These are phyloP conservation scores for Ophiognomonia clavigignenti-juglandacearum DNA, from an alignment of 2,329 filamentous ascomycete genomes.

Conservation along the genomic window DNA sequence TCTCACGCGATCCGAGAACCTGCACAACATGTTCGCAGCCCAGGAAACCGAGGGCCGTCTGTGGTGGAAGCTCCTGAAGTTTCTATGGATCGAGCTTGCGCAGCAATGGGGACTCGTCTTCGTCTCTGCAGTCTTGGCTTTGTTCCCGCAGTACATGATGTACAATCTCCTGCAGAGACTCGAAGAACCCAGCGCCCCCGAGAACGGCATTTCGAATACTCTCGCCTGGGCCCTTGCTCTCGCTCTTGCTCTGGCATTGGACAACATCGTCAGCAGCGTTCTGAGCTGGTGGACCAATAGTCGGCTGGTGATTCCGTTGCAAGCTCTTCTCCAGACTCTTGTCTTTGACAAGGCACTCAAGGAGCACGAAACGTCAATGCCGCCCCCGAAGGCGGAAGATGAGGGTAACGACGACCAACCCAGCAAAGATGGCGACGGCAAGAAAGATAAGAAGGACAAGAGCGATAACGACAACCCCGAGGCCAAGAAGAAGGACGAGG, in stretches of 20 bases:
- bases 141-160: slow-evolving; percentile 30
- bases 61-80: slow-evolving; percentile 28
- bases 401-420: slow-evolving; percentile 10
- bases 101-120: slow-evolving; percentile 28
- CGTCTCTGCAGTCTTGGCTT: slow-evolving; percentile 24
- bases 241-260: slow-evolving; percentile 25
- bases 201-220: slow-evolving; percentile 19
- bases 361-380: slow-evolving; percentile 27
- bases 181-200: slow-evolving; percentile 19
- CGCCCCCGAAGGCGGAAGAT: slow-evolving; percentile 14
- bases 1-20: slow-evolving; percentile 23
- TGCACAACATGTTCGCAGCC: slow-evolving; percentile 21
- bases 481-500: slow-evolving; percentile 20
- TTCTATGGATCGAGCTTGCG: slow-evolving; percentile 22
- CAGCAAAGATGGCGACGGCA: slow-evolving; percentile 12
- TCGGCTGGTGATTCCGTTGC: slow-evolving; percentile 27
- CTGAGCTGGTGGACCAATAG: slow-evolving; percentile 29
- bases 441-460: background rate
- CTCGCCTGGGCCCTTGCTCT: slow-evolving; percentile 28
- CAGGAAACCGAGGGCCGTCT: slow-evolving; percentile 19
- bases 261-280: slow-evolving; percentile 25
- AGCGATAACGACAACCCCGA: slow-evolving; percentile 3
- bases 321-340: slow-evolving; percentile 27
- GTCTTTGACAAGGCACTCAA: slow-evolving; percentile 31
- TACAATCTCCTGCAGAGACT: slow-evolving; percentile 30